Base-by-base conservation (phyloP, 129 eudicot species). In the Sambucus nigra region DNA sequence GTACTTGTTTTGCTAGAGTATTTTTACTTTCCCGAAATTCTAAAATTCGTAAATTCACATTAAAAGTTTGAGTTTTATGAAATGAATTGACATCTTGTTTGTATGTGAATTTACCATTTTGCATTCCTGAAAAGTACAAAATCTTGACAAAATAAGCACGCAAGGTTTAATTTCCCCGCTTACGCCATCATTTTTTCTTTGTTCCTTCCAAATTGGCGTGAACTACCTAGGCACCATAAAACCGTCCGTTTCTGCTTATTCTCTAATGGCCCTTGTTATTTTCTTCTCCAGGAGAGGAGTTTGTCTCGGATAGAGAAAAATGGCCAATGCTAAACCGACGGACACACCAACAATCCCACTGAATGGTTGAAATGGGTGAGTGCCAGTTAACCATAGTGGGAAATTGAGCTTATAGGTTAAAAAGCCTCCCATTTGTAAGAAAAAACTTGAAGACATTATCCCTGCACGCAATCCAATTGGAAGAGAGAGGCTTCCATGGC, bases 381-480 rank as follows among this genome's bases (percentile, higher is more conserved):
- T 70, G 18, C 92, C 92, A 55, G 70, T 63, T 27, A 83, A 46
- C 99, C 86, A 79, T 25, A 63, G 28, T 17, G 86, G 89, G 52
- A 66, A 67, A 63, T 53, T 69, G 57, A 80, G 75, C n/a, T 62
- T 52, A 73, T 69, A 68, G 25, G 72, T 59, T 65, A 92, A 64
- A 66, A 82, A 73, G 7, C 84, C 91, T 5, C 91, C 87, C 38
- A 25, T 69, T 75, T 73, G 79, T 52, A 92, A 63, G 49, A 80
- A 44, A 61, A 50, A 65, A 66, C 79, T 76, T 12, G 84, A 72
- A 57, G 83, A 71, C 71, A 80, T 61, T 32, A 92, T 82, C 57
- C 99, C 99, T 47, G 96, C 56, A 5, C 87, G 94, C 49, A 92
- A 32, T 25, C 96, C 99, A 9, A 86, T 78, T 51, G 96, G 94